These are phyloP conservation scores for Alternaria ethzedia DNA, from an alignment of 2,329 filamentous ascomycete species.

Conservation along the genomic window DNA sequence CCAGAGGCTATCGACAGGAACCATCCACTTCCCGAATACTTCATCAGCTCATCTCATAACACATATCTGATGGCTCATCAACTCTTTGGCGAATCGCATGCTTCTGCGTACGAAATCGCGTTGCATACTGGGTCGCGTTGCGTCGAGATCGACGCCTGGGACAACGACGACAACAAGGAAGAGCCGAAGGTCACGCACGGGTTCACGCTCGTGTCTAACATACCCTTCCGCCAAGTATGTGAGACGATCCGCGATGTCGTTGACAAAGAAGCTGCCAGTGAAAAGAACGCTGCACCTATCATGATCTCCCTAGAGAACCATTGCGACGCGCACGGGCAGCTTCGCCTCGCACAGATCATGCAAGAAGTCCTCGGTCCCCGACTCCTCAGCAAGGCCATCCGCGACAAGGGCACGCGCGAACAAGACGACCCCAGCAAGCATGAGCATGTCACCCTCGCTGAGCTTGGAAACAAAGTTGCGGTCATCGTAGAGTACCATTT, in stretches of 20 bases:
- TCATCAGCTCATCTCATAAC: constrained; percentile 75
- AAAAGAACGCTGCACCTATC: constrained; percentile 62
- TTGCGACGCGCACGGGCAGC: constrained; percentile 65
- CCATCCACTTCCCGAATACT: constrained; percentile 71
- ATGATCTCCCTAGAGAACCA: constrained; percentile 73
- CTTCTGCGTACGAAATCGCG: constrained; percentile 68
- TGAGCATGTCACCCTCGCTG: constrained; percentile 63
- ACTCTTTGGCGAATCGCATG: constrained; percentile 68
- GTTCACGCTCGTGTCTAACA: constrained; percentile 70
- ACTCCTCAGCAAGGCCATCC: constrained; percentile 64
- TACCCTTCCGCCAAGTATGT: constrained; percentile 69
- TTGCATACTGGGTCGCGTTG: constrained; percentile 69
- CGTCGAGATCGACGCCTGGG: constrained; percentile 78
- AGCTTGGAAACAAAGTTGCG: constrained; percentile 68
- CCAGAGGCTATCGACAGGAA: constrained; percentile 62
- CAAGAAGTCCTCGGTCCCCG: constrained; percentile 66
- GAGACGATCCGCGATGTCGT: constrained; percentile 68
- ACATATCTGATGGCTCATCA: constrained; percentile 75
- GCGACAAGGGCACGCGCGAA: constrained; percentile 62
- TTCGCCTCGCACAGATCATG: constrained; percentile 70
- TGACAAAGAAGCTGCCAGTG: constrained; percentile 62
- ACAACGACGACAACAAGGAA: constrained; percentile 64
- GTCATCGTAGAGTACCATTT: constrained; percentile 73
- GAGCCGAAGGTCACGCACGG: constrained; percentile 76
- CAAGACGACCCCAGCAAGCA: constrained; percentile 53